These are phyloP conservation scores for Penicillium dipodomyicola DNA, from an alignment of 495 filamentous ascomycete species.

Conservation along the genomic window DNA sequence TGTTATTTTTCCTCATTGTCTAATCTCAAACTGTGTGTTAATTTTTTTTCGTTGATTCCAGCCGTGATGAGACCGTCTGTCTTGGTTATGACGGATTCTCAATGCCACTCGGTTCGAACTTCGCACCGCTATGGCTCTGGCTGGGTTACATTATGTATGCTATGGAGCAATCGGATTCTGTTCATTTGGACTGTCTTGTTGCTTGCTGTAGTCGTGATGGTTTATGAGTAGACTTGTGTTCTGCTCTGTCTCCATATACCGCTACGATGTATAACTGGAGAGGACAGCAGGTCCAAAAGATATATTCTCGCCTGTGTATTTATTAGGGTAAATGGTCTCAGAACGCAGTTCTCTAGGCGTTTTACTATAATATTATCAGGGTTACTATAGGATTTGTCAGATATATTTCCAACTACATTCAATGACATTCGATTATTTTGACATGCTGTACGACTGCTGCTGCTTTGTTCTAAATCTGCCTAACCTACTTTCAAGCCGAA, in stretches of 20 bases:
- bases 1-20: slow-evolving; percentile 21
- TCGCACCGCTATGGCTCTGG: background rate
- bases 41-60: slow-evolving; percentile 1
- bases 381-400: background rate
- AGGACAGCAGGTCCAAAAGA: background rate
- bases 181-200: background rate
- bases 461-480: background rate
- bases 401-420: background rate
- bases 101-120: background rate
- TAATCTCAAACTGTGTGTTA: slow-evolving; percentile 23
- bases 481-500: background rate
- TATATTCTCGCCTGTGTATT: background rate
- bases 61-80: slow-evolving; percentile 4
- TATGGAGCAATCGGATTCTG: slow-evolving; percentile 11
- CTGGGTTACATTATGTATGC: slow-evolving; percentile 10
- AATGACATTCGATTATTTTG: background rate
- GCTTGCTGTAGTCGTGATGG: background rate
- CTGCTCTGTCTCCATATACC: background rate
- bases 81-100: slow-evolving; percentile 1
- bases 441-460: background rate
- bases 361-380: background rate
- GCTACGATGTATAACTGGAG: background rate
- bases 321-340: background rate
- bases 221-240: background rate
- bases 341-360: background rate